Conservation (phyloP, 2,329 filamentous ascomycete genomes). For the Pseudopyrenochaeta lycopersici region DNA sequence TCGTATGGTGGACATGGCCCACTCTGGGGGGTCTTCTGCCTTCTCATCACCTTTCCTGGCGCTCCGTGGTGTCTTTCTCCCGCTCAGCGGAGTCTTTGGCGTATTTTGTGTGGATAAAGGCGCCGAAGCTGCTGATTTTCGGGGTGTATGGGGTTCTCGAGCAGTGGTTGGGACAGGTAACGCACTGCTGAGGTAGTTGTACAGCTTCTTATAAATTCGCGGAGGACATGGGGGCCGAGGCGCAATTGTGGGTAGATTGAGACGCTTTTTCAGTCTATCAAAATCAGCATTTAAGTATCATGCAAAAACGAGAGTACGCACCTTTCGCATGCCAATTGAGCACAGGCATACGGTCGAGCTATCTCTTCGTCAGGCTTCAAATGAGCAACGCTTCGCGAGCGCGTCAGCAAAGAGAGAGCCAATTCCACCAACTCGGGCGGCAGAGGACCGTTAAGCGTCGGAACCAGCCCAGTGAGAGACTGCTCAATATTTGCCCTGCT, state of each 20-base stretch:
- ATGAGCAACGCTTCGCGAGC: slow-evolving; percentile 59
- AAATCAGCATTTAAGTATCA: slow-evolving; percentile 38
- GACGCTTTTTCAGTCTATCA: slow-evolving; percentile 69
- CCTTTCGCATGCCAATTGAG: slow-evolving; percentile 81
- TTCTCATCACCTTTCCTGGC: slow-evolving; percentile 20
- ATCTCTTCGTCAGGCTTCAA: slow-evolving; percentile 51
- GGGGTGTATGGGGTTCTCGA: slow-evolving; percentile 44
- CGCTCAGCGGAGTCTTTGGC: slow-evolving; percentile 36
- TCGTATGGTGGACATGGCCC: slow-evolving; percentile 75
- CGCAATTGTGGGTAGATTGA: slow-evolving; percentile 45
- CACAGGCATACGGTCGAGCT: slow-evolving; percentile 48
- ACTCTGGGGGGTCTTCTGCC: slow-evolving; percentile 52
- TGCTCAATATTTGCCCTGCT: slow-evolving; percentile 39
- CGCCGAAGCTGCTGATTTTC: slow-evolving; percentile 31
- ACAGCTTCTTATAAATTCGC: slow-evolving; percentile 80
- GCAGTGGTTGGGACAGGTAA: slow-evolving; percentile 58
- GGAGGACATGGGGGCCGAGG: slow-evolving; percentile 48
- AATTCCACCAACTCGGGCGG: slow-evolving; percentile 45
- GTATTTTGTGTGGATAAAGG: slow-evolving; percentile 33
- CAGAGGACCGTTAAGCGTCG: slow-evolving; percentile 45
- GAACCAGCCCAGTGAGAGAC: slow-evolving; percentile 53
- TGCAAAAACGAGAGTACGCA: slow-evolving; percentile 43
- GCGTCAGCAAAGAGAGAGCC: slow-evolving; percentile 44
- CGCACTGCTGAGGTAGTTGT: slow-evolving; percentile 78
- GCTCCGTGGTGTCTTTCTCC: slow-evolving; percentile 31